A percentile compares a stretch with the other conserved stretches of the same genome.
Conservation (phyloP, 208 protist species). For the Acanthamoeba sp. region DNA sequence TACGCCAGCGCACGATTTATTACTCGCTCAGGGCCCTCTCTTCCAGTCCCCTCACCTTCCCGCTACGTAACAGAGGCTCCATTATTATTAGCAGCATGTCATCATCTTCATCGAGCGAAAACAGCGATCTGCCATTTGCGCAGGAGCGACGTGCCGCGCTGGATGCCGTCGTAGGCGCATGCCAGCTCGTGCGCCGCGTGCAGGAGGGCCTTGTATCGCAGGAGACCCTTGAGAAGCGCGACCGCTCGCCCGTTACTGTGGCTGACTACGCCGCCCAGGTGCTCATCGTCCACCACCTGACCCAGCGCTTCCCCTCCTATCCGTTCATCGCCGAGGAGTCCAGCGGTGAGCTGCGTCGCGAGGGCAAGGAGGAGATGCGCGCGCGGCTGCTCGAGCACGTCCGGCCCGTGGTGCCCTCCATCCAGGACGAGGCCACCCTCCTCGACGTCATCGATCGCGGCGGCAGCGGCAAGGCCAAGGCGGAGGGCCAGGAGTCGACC, state of each 20-base stretch:
- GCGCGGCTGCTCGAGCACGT: constrained; percentile 44
- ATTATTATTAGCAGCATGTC: no score
- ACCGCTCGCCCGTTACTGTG: constrained; percentile 84
- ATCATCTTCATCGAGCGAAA: not conserved
- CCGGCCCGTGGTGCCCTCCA: not conserved
- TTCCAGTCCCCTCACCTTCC: no score
- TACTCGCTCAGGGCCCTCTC: no score
- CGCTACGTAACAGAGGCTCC: no score
- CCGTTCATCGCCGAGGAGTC: constrained; percentile 85
- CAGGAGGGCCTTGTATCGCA: constrained; percentile 70
- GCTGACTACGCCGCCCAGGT: constrained; percentile 83
- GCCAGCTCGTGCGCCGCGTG: constrained; percentile 70
- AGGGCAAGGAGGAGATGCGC: constrained; percentile 47
- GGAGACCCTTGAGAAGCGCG: constrained; percentile 82
- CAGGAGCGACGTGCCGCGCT: constrained; percentile 75
- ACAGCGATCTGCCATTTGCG: not conserved
- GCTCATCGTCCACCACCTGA: constrained; percentile 71
- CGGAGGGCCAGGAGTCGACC: not conserved
- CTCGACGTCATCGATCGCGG: constrained; percentile 50
- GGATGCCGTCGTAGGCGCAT: constrained; percentile 77
- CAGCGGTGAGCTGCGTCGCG: constrained; percentile 69
- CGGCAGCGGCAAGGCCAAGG: constrained; percentile 7
- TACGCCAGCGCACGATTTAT: no score
- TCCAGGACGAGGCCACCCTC: not conserved
- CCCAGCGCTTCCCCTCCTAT: constrained; percentile 25